Evolutionary conservation across 2,329 filamentous ascomycete species (phyloP).

Genomic region (Neophaeococcomyces aloes): DNA sequence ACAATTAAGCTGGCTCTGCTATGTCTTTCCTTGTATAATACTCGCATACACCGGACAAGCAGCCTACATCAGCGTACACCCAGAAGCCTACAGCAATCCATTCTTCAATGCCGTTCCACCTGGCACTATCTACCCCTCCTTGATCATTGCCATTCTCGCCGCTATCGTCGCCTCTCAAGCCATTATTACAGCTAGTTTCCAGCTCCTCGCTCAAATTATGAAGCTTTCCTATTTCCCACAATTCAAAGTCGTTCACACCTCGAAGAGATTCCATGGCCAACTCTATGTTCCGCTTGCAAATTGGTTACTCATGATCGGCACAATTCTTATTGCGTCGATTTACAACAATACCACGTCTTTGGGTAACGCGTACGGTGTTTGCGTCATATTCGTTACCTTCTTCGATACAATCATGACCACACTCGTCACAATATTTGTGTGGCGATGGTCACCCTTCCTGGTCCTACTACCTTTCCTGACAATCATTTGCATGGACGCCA

Average conservation of each 20-base stretch:
- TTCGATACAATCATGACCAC: constrained; percentile 66
- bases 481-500: constrained; percentile 57
- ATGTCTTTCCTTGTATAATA: constrained; percentile 55
- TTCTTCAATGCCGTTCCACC: constrained; percentile 62
- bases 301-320: constrained; percentile 66
- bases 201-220: constrained; percentile 60
- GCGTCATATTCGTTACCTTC: constrained; percentile 70
- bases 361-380: constrained; percentile 67
- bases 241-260: constrained; percentile 62
- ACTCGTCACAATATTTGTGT: constrained; percentile 61
- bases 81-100: constrained; percentile 57
- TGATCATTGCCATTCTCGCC: constrained; percentile 59
- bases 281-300: constrained; percentile 67
- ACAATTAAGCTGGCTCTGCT: constrained; percentile 61
- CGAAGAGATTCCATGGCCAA: constrained; percentile 59
- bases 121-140: constrained; percentile 55
- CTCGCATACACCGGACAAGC: constrained; percentile 60
- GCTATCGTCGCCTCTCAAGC: constrained; percentile 69
- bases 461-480: constrained; percentile 53
- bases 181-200: constrained; percentile 66
- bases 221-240: constrained; percentile 64
- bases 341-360: constrained; percentile 61
- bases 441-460: constrained; percentile 48
- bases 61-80: constrained; percentile 54
- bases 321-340: constrained; percentile 61